These are phyloP conservation scores for Dictyostelium discoideum DNA, from an alignment of 78 protist genomes.

Conservation along the genomic window dicty_2.7 NC_007088.5:4769501-4770000, in stretches of 20 bases:
- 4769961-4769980: conserved; percentile 44
- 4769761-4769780: conserved; percentile 56
- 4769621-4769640: conserved; percentile 77
- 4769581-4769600: conserved; percentile 75
- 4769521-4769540: conserved; percentile 64
- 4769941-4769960: conserved; percentile 42
- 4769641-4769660: conserved; percentile 59
- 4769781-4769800: conserved; percentile 62
- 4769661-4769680: conserved; percentile 71
- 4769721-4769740: conserved; percentile 32
- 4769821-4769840: conserved; percentile 52
- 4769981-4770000: conserved; percentile 72
- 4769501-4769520: conserved; percentile 53
- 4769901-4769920: conserved; percentile 54
- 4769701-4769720: conserved; percentile 67
- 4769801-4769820: conserved; percentile 44
- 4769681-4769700: conserved; percentile 54
- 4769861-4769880: conserved; percentile 50
- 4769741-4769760: conserved; percentile 45
- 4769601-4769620: conserved; percentile 56
- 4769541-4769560: conserved; percentile 51
- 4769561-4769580: conserved; percentile 36
- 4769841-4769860: conserved; percentile 64
- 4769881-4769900: conserved; percentile 58
- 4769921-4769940: conserved; percentile 40